These are phyloP conservation scores for Chlorella sp. DNA, from an alignment of 139 green algal genomes.

Conservation along the genomic window DNA sequence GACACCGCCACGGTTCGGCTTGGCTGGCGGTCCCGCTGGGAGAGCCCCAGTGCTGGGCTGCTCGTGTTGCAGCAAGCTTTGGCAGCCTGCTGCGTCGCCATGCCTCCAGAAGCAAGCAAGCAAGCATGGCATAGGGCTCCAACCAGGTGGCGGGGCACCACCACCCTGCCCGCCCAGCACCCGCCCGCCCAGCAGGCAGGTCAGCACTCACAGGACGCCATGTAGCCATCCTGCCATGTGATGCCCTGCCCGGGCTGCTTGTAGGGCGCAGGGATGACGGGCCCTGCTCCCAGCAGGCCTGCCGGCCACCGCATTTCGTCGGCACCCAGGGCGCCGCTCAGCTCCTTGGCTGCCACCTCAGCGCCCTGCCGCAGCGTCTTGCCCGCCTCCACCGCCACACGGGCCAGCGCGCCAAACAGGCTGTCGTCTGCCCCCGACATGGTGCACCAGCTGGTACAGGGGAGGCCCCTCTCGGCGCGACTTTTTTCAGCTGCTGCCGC, in stretches of 20 bases:
- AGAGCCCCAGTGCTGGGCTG: too few relatives aligned
- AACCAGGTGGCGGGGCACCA: too few relatives aligned
- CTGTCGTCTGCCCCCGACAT: neutral
- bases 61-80: neutral
- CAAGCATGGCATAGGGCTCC: too few relatives aligned
- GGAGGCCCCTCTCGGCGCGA: too few relatives aligned
- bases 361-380: neutral
- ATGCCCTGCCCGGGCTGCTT: neutral
- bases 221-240: constrained; percentile 4
- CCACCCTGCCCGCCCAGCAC: neutral
- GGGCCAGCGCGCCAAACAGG: neutral
- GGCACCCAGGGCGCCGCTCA: constrained; percentile 13
- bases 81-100: too few relatives aligned
- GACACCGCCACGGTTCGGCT: too few relatives aligned
- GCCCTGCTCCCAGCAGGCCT: neutral
- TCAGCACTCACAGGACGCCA: constrained; percentile 15
- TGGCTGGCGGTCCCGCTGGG: too few relatives aligned
- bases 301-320: neutral
- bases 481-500: too few relatives aligned
- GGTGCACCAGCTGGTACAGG: too few relatives aligned
- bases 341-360: constrained; percentile 10
- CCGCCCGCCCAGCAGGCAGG: too few relatives aligned
- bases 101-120: too few relatives aligned
- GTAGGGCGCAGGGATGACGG: constrained; percentile 28
- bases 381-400: neutral